Conservation (phyloP, 441 rosid species). For the Brassica balearica region DNA sequence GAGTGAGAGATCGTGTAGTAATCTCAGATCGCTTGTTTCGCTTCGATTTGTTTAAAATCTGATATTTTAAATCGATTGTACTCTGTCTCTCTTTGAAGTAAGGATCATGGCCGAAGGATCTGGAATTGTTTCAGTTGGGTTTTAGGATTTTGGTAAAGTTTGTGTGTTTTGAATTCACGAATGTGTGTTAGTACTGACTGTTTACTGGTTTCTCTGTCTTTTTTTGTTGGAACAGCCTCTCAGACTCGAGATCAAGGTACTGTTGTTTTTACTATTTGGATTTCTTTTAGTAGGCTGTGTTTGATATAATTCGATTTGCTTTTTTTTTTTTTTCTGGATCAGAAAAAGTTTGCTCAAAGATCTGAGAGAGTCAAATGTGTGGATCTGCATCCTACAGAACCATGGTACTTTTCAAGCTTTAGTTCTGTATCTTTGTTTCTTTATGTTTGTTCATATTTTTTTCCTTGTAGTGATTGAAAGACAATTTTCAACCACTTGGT, state of each 20-base stretch:
- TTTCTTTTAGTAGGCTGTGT: neutral
- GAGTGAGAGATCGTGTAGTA: constrained; percentile 27
- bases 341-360: constrained; percentile 74
- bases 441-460: neutral
- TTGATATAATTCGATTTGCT: constrained; percentile 23
- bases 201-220: constrained; percentile 7
- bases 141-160: neutral
- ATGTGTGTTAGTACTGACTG: constrained; percentile 28
- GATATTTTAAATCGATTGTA: constrained; percentile 21
- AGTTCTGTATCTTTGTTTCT: constrained; percentile 7
- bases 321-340: constrained; percentile 36
- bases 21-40: constrained; percentile 31
- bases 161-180: neutral
- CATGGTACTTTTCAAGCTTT: constrained; percentile 61
- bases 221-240: constrained; percentile 59
- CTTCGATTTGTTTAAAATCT: constrained; percentile 8
- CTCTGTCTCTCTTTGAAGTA: constrained; percentile 10
- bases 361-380: constrained; percentile 91
- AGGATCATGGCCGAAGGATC: constrained; percentile 28
- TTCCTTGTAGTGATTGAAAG: neutral
- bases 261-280: constrained; percentile 9
- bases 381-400: constrained; percentile 84
- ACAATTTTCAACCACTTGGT: neutral
- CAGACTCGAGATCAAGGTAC: constrained; percentile 70
- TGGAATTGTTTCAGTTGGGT: neutral